Base-by-base conservation (phyloP, 2,329 filamentous ascomycete genomes). In the Dothiorella sarmentorum region DNA sequence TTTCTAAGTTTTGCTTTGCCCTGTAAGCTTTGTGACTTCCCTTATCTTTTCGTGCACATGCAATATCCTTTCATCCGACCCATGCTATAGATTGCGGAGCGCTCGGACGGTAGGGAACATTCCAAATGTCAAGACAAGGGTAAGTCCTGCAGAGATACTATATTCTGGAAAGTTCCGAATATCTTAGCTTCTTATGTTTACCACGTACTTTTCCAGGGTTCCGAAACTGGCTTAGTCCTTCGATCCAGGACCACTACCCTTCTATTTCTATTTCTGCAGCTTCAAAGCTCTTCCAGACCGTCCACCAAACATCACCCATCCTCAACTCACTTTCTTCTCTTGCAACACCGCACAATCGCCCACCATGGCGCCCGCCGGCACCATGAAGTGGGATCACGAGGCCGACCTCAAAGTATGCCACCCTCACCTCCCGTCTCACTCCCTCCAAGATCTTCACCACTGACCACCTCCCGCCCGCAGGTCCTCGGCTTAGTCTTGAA, bases 401-500 rank as follows among this genome's bases (percentile, higher is more conserved):
- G 31, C 43, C 11, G 56, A 58, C 35, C 33, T 33, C 2, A 58
- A 58, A 24, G 56, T 58, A 38, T 6, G 38, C 18, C 13, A 13
- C 9, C n/a, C n/a, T 22, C 24, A 20, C 22, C 18, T 20, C 26
- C 24, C 10, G 15, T 6, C 10, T 13, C 2, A 24, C 4, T 6
- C 20, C 27, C 18, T 10, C 1, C 31, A 2, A 7, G 15, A 29
- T 27, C 20, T 15, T 13, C 4, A 10, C 5, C 29, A 31, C 24
- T 38, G 18, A n/a, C n/a, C 11, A 15, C 15, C 22, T 35, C 22
- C 11, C 15, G 7, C 31, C 22, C 11, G 3, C 26, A 58, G 56
- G 24, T 58, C n/a, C 42, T 58, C 35, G 24, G 31, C 18, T 26
- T 58, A 7, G 13, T 58, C 9, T 20, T 58, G 4, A 45, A 58